Evolutionary conservation across 208 protist species (phyloP).

Genomic region (Strigomonas oncopelti): DNA sequence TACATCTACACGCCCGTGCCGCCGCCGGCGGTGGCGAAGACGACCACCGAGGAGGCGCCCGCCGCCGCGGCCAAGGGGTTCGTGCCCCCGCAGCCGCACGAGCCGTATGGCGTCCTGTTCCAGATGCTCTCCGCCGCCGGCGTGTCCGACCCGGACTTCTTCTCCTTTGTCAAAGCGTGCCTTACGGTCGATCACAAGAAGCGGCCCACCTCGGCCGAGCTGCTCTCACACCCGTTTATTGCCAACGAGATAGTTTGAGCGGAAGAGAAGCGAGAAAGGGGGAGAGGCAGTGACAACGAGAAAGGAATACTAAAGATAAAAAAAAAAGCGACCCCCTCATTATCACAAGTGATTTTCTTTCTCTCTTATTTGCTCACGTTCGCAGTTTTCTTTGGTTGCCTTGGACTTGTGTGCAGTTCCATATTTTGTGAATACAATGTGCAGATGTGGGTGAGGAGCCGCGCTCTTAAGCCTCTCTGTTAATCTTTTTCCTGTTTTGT

Average conservation of each 20-base stretch:
- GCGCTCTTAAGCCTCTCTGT: no score
- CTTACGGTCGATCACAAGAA: constrained; percentile 83
- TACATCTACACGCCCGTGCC: constrained; percentile 78
- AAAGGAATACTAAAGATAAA: constrained; percentile 9
- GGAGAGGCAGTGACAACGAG: not conserved
- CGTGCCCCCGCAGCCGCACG: constrained; percentile 16
- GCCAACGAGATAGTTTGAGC: constrained; percentile 35
- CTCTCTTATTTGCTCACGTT: no score
- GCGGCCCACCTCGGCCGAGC: constrained; percentile 67
- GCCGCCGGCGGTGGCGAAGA: constrained; percentile 21
- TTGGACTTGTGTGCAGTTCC: no score
- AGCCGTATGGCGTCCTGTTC: constrained; percentile 65
- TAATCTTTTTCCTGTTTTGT: no score
- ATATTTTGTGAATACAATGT: no score
- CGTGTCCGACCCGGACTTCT: constrained; percentile 72
- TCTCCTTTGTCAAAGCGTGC: constrained; percentile 85
- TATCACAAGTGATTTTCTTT: no score
- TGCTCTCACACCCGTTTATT: constrained; percentile 87
- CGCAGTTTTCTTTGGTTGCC: no score
- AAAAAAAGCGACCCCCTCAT: no score
- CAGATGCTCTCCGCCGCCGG: constrained; percentile 68
- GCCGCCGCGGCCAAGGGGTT: not conserved
- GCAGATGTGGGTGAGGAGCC: no score
- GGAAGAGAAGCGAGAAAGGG: constrained; percentile 1
- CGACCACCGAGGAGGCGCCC: constrained; percentile 15